Evolutionary conservation across 1,284 basidiomycete species (phyloP).

Genomic region (Boletus smithii): DNA sequence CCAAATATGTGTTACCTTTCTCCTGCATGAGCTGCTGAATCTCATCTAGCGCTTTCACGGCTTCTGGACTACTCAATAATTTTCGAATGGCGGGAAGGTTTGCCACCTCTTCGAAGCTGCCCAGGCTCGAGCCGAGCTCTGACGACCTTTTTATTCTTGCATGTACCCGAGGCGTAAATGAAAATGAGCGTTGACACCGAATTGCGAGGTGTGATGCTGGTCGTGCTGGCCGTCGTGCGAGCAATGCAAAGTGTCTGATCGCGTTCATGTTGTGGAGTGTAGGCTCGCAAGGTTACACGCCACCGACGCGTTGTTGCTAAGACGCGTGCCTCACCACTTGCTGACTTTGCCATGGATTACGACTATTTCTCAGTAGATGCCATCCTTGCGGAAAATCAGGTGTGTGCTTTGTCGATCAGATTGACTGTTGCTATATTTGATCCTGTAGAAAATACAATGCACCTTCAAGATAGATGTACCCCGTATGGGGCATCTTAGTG

Average conservation of each 20-base stretch:
- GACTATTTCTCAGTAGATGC: conserved; percentile 87
- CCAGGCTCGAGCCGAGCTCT: conserved; percentile 38
- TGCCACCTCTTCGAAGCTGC: conserved; percentile 38
- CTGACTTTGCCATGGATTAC: conserved; percentile 57
- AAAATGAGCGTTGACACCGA: conserved; percentile 34
- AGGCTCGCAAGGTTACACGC: conserved; percentile 14
- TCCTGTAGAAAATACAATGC: conserved; percentile 80
- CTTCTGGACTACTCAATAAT: conserved; percentile 48
- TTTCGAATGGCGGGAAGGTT: conserved; percentile 47
- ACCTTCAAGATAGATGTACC: conserved; percentile 84
- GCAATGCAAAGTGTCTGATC: conserved; percentile 11
- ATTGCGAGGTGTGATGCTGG: conserved; percentile 15
- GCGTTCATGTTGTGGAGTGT: conserved; percentile 24
- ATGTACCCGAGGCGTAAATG: conserved; percentile 34
- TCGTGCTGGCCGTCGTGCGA: conserved; percentile 16
- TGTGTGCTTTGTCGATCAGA: conserved; percentile 26
- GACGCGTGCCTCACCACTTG: no score
- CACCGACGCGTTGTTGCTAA: conserved; percentile 32
- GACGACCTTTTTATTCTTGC: conserved; percentile 31
- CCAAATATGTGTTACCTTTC: conserved; percentile 39
- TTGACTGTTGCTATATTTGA: neutral
- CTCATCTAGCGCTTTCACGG: conserved; percentile 43
- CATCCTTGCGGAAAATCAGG: conserved; percentile 89
- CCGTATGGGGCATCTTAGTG: conserved; percentile 83
- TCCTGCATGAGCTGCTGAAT: conserved; percentile 47